Evolutionary conservation across 2,329 filamentous ascomycete genomes (phyloP), one percentile per base, ranked within the genome.

Genomic region (Dothideomycetes sp.): DNA sequence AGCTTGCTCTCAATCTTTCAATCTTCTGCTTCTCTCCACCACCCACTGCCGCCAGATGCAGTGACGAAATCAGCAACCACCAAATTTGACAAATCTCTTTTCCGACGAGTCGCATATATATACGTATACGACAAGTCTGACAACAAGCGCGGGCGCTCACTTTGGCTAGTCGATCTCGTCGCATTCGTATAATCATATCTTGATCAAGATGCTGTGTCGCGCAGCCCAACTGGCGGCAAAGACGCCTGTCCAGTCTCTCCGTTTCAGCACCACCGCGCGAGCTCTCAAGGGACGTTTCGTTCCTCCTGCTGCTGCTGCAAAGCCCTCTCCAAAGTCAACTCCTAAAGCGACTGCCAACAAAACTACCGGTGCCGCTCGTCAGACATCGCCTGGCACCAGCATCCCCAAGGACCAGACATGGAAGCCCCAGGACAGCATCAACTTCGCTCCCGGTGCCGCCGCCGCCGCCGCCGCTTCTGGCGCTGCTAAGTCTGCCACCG

Each of bases 351-450:
- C 46, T 18, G 30, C 52, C 19, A 33, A 45, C 2, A 33, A 43
- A n/a, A 16, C 53, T 3, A 43, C 52, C 18, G 48, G 47, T 13
- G 33, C 48, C 20, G 47, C 50, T 27, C 47, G 53, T 36, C 56
- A 59, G 42, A 59, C 55, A 24, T 58, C 55, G 18, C 56, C 56
- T 9, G 55, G 56, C 17, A 57, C 55, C 17, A 48, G 47, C 19
- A 17, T 56, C 5, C 53, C 52, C 7, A 53, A 59, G 43, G 57
- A 64, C 44, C 54, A 63, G 47, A 62, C 61, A 33, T 65, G 62
- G 63, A 64, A 62, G 46, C 57, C 56, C 0, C 47, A 57, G 20
- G 60, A 64, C 47, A 51, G 56, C 33, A 60, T 65, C 47, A 62
- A 61, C 38, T 60, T 65, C 45, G 55, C 49, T 22, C 51, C 54